These are phyloP conservation scores for Cladosporium sp. DNA, from an alignment of 2,329 filamentous ascomycete species.

Conservation along the genomic window DNA sequence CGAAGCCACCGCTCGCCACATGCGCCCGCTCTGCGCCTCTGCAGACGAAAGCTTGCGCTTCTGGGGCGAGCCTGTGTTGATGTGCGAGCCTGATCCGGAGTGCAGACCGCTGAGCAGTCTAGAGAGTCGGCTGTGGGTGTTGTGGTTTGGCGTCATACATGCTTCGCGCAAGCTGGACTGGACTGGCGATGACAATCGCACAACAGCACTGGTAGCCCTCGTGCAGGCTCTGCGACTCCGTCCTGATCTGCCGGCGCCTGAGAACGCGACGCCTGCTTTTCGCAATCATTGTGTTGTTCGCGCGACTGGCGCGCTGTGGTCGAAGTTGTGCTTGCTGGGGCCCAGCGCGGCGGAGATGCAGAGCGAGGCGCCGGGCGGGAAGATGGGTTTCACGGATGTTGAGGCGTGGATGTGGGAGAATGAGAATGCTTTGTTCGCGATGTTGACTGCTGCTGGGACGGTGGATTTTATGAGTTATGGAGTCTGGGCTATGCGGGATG, in stretches of 20 bases:
- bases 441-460: not conserved
- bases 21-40: not conserved
- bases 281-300: not conserved
- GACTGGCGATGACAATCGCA: not conserved
- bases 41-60: not conserved
- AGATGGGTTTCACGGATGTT: not conserved
- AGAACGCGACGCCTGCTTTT: not conserved
- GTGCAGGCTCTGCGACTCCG: not conserved
- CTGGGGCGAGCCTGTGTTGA: constrained; percentile 20
- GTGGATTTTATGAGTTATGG: not conserved
- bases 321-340: not conserved
- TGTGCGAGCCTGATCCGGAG: constrained; percentile 34
- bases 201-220: not conserved
- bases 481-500: not conserved
- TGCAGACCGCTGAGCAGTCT: constrained; percentile 15
- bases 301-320: not conserved
- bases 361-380: not conserved
- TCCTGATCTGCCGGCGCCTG: not conserved
- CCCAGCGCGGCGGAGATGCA: not conserved
- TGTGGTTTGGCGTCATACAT: not conserved
- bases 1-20: constrained; percentile 8
- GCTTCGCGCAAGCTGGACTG: not conserved
- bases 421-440: not conserved
- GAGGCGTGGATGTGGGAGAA: not conserved
- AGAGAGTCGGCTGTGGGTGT: not conserved